A percentile compares a stretch with the other conserved stretches of the same genome.
Evolutionary conservation across 208 protist genomes (phyloP).

Genomic region (Crithidia brevicula): DNA sequence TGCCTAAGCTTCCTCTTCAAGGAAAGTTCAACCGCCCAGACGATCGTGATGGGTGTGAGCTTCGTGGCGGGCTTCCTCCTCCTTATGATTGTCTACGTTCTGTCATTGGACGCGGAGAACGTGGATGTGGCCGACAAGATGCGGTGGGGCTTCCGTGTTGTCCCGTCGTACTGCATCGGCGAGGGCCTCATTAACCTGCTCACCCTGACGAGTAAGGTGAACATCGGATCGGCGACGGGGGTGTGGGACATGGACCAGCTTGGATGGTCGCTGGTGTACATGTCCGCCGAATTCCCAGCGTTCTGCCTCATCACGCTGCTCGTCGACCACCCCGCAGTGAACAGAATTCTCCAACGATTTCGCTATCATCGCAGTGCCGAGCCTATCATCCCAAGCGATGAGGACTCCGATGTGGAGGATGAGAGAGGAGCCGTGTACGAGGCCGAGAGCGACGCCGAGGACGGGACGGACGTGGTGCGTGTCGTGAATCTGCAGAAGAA

Average conservation of each 20-base stretch:
- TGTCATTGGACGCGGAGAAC: slow-evolving; percentile 16
- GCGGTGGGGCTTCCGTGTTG: slow-evolving; percentile 43
- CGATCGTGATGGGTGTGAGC: slow-evolving; percentile 43
- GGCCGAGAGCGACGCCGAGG: slow-evolving; percentile 13
- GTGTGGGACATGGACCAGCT: slow-evolving; percentile 31
- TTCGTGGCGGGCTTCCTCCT: slow-evolving; percentile 57
- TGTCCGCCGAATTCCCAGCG: slow-evolving; percentile 41
- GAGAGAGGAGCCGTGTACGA: slow-evolving; percentile 40
- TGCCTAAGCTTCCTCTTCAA: slow-evolving; percentile 52
- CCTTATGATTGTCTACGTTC: slow-evolving; percentile 41
- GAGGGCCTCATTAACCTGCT: slow-evolving; percentile 56
- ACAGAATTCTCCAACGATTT: slow-evolving; percentile 6
- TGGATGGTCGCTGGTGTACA: slow-evolving; percentile 43
- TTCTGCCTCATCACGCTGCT: slow-evolving; percentile 32
- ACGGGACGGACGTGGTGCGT: slow-evolving; percentile 28
- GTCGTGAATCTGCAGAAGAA: slow-evolving; percentile 43
- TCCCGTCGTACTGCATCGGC: slow-evolving; percentile 54
- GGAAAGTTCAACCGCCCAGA: slow-evolving; percentile 54
- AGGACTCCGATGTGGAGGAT: slow-evolving; percentile 52
- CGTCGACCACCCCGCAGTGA: slow-evolving; percentile 37
- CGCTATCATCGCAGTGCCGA: not conserved
- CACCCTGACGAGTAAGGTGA: slow-evolving; percentile 11
- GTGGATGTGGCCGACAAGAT: slow-evolving; percentile 29
- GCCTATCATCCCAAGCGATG: slow-evolving; percentile 10
- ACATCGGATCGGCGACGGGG: not conserved